Evolutionary conservation across 139 green algal species (phyloP), one percentile per base, ranked within the genome.

Genomic region (Haematococcus sp.): DNA sequence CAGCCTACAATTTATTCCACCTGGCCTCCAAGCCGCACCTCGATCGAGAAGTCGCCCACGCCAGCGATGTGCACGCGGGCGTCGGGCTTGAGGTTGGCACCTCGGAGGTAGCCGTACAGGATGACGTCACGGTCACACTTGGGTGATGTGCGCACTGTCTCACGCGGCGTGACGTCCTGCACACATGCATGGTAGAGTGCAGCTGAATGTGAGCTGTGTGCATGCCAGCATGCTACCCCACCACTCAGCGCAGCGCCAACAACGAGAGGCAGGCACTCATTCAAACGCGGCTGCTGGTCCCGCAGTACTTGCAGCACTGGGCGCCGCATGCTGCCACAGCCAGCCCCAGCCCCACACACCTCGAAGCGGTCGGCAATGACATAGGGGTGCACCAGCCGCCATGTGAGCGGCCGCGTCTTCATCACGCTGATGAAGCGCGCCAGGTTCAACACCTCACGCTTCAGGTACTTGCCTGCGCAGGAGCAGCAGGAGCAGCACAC

Each of bases 51-150:
- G 85, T 98, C 95, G 0, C 95, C 95, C 5, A 96, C 95, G 5
- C 95, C 95, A 5, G 93, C 93, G 15, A 97, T 77, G 82, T 98
- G 95, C 60, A 97, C 83, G 4, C 88, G 79, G 11, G 83, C 55
- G 5, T 79, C 86, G 0, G 75, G 67, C 77, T 91, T 91, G 46
- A 97, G 69, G 78, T 95, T 96, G 56, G 76, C 77, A 32, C 96
- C 96, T 1, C 95, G 85, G 71, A 98, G 73, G 81, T 94, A 99
- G 23, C 96, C 96, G 75, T 97, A 99, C 63, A 98, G 63, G 17
- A 92, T 73, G 31, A 99, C 81, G 0, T 93, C 85, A 9, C 95
- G 84, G 85, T 98, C 93, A 74, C 79, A 90, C 40, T 91, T 91
- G 52, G 92, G 88, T 76, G 96, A 79, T 20, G 71, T 58, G 1